Conservation (phyloP, 1,284 basidiomycete species). For the Fistulinella staudtii region DNA sequence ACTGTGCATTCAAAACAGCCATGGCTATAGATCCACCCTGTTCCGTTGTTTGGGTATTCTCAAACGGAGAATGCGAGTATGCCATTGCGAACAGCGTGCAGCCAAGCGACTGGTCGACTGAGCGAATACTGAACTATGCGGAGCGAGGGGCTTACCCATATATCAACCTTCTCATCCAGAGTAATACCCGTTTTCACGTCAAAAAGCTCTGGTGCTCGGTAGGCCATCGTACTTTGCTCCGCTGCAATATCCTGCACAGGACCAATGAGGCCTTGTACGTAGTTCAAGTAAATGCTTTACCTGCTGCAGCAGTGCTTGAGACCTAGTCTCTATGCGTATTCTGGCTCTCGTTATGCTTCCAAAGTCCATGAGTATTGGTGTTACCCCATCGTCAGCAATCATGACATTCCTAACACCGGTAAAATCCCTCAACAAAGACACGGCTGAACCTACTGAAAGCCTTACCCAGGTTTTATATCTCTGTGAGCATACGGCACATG, state of each 20-base stretch:
- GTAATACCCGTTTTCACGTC: conserved; percentile 88
- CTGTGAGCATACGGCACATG: conserved; percentile 92
- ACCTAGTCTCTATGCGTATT: conserved; percentile 73
- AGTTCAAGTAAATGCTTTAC: conserved; percentile 32
- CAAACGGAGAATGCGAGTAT: conserved; percentile 91
- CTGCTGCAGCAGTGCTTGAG: conserved; percentile 84
- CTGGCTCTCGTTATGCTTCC: conserved; percentile 84
- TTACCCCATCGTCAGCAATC: conserved; percentile 84
- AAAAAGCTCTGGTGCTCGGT: conserved; percentile 91
- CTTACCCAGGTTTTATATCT: conserved; percentile 94
- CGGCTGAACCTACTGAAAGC: neutral
- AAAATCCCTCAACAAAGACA: conserved; percentile 6
- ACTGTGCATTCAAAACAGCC: conserved; percentile 89
- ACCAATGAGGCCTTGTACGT: neutral
- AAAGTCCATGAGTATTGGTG: conserved; percentile 97
- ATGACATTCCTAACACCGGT: conserved; percentile 76
- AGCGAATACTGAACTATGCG: neutral
- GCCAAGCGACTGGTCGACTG: conserved; percentile 69
- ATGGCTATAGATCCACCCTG: conserved; percentile 92
- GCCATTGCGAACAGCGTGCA: conserved; percentile 90
- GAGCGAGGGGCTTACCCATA: conserved; percentile 68
- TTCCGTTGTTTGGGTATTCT: conserved; percentile 80
- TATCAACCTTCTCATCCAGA: conserved; percentile 93
- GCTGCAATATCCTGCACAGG: conserved; percentile 79
- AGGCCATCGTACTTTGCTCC: conserved; percentile 96